A percentile compares a stretch with the other conserved stretches of the same genome.
These are phyloP conservation scores for Globisporangium lucens DNA, from an alignment of 352 stramenopile species.

Conservation along the genomic window DNA sequence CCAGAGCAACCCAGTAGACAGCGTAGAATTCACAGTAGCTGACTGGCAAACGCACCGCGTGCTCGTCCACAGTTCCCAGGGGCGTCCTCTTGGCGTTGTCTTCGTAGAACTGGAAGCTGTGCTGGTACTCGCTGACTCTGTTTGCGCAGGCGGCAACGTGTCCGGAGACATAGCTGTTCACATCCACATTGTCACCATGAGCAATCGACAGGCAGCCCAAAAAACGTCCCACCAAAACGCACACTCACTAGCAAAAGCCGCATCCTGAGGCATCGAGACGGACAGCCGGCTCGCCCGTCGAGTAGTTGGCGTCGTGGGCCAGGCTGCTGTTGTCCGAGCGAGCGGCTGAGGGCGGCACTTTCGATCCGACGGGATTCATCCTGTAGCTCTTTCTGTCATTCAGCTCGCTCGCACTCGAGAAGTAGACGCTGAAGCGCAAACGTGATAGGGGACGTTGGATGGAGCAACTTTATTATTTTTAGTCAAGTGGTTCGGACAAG, in stretches of 20 bases:
- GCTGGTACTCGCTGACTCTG: slow-evolving; percentile 66
- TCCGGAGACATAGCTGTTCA: slow-evolving; percentile 55
- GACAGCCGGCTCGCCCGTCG: slow-evolving; percentile 46
- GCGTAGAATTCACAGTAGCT: too few relatives aligned
- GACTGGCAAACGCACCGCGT: slow-evolving; percentile 37
- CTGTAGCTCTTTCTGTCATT: background rate
- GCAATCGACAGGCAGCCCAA: background rate
- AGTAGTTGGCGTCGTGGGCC: slow-evolving; percentile 31
- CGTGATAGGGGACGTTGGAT: too few relatives aligned
- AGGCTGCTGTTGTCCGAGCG: slow-evolving; percentile 8
- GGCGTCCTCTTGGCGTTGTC: slow-evolving; percentile 56
- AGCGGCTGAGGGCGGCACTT: background rate
- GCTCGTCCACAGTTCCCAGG: slow-evolving; percentile 61
- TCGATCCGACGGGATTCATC: background rate
- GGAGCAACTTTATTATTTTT: too few relatives aligned
- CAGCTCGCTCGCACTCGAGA: background rate
- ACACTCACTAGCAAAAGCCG: slow-evolving; percentile 65
- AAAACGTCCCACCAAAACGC: background rate
- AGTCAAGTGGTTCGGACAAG: too few relatives aligned
- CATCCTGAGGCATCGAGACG: slow-evolving; percentile 53
- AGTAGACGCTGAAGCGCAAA: too few relatives aligned
- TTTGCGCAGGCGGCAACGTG: slow-evolving; percentile 69
- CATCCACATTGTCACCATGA: background rate
- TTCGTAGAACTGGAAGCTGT: slow-evolving; percentile 65
- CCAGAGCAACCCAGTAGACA: too few relatives aligned